phyloP scores from a whole-genome alignment of 2,329 filamentous ascomycete species.

The Aspergillus unguis region DNA sequence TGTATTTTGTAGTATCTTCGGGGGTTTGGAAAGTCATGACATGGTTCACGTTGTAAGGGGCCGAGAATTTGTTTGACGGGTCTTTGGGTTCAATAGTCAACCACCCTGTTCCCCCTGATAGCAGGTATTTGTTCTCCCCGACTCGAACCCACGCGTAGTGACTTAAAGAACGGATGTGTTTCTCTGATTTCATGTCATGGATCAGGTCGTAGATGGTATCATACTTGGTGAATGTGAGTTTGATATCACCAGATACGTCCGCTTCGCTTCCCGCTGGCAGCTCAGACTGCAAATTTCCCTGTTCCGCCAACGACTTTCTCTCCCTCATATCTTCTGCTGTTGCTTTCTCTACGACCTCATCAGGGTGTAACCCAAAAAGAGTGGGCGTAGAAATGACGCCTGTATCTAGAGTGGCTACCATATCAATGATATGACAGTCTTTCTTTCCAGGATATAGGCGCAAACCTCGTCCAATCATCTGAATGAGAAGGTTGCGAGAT shows the following conservation, averaged over 20 bases:
- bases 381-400: slow-evolving; percentile 90
- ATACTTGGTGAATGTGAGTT: slow-evolving; percentile 82
- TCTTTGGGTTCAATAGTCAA: slow-evolving; percentile 47
- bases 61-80: background rate
- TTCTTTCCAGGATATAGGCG: slow-evolving; percentile 74
- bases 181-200: slow-evolving; percentile 72
- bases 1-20: slow-evolving; percentile 54
- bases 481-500: slow-evolving; percentile 87
- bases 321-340: slow-evolving; percentile 60
- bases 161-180: slow-evolving; percentile 73
- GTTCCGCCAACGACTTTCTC: slow-evolving; percentile 35
- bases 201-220: slow-evolving; percentile 89
- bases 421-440: slow-evolving; percentile 92
- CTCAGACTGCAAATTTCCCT: slow-evolving; percentile 30
- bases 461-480: slow-evolving; percentile 97
- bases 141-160: slow-evolving; percentile 78
- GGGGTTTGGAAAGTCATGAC: slow-evolving; percentile 29
- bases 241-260: slow-evolving; percentile 34
- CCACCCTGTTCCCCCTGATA: slow-evolving; percentile 64
- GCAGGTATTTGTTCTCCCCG: slow-evolving; percentile 65
- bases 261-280: slow-evolving; percentile 18
- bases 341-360: slow-evolving; percentile 67
- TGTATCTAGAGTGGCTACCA: slow-evolving; percentile 79
- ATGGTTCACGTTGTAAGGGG: slow-evolving; percentile 32
- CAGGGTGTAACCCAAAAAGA: slow-evolving; percentile 85